Base-by-base conservation (phyloP, 2,329 filamentous ascomycete genomes). In the Cytospora schulzeri region DNA sequence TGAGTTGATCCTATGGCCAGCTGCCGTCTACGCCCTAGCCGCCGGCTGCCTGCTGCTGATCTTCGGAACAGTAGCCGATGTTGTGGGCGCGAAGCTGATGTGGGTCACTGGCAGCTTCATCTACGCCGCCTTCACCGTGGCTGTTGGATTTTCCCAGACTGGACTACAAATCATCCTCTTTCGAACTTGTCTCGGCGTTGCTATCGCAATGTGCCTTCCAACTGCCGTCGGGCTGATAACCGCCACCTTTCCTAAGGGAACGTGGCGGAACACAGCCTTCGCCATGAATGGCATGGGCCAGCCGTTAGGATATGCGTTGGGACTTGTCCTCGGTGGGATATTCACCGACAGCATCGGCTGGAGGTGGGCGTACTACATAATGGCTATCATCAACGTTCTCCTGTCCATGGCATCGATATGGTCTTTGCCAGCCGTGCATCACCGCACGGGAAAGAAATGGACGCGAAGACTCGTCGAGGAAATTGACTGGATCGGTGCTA, bases 401-500 rank as follows among this genome's bases (percentile, higher is more conserved):
- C 15, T 41, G 2, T 41, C 38, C 6, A 8, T 33, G 12, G 31
- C 31, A 33, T 33, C 77, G 0, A 73, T 79, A 26, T 78, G 74
- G 74, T 74, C 73, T 11, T 59, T 79, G 1, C 76, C 76, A 1
- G 0, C 66, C 58, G 8, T 2, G 31, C 31, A 33, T 11, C 8
- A 11, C 31, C 31, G 31, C 31, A 33, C 31, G 31, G 31, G 8
- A 5, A 33, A 33, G 31, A 38, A 38, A 12, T 17, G 12, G 35
- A 17, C 15, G 35, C 35, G 35, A 22, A 54, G 26, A 1, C 63
- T 74, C 9, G 70, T 73, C 64, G 38, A 71, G 74, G 69, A 85
- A 1, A 81, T 86, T 54, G 84, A 86, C 67, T 86, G 83, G 83
- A 64, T 82, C 19, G 83, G 83, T 0, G 80, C 79, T 0, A 29